Percentiles rank a stretch among this genome's conserved stretches.
Conservation (phyloP, 495 filamentous ascomycete species). For the Lepraria neglecta region DNA sequence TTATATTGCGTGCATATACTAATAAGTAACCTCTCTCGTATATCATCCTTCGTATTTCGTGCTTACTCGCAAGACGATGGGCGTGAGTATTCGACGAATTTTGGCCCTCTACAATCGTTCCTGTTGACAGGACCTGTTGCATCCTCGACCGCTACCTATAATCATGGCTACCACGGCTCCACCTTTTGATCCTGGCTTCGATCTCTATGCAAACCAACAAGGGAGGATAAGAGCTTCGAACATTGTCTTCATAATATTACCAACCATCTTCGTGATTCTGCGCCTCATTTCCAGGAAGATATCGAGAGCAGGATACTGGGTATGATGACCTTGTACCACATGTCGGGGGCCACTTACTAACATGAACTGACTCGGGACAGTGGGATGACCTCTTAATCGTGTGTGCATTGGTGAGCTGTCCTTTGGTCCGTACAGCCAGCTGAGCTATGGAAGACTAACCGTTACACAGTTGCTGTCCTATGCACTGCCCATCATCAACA, state of each 20-base stretch:
- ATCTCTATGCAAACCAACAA: conserved; percentile 14
- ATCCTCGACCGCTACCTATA: neutral
- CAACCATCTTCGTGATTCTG: conserved; percentile 20
- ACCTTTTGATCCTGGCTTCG: conserved; percentile 14
- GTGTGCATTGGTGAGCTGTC: conserved; percentile 12
- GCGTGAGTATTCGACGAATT: neutral
- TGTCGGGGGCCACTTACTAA: neutral
- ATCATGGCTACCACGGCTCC: conserved; percentile 13
- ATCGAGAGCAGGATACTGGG: conserved; percentile 18
- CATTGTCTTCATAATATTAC: conserved; percentile 16
- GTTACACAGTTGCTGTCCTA: conserved; percentile 1
- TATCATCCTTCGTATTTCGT: neutral
- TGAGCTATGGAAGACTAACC: neutral
- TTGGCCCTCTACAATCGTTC: neutral
- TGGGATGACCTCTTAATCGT: conserved; percentile 21
- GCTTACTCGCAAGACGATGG: neutral
- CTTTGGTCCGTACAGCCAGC: neutral
- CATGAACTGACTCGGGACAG: neutral
- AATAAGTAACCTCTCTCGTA: neutral
- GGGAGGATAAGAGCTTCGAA: conserved; percentile 11
- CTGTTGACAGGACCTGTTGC: neutral
- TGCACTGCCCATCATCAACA: neutral
- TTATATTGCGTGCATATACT: neutral
- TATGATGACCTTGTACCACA: neutral
- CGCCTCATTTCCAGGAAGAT: conserved; percentile 15